phyloP scores from a whole-genome alignment of 2,329 filamentous ascomycete species.

The Calonectria pseudoreteaudii region DNA sequence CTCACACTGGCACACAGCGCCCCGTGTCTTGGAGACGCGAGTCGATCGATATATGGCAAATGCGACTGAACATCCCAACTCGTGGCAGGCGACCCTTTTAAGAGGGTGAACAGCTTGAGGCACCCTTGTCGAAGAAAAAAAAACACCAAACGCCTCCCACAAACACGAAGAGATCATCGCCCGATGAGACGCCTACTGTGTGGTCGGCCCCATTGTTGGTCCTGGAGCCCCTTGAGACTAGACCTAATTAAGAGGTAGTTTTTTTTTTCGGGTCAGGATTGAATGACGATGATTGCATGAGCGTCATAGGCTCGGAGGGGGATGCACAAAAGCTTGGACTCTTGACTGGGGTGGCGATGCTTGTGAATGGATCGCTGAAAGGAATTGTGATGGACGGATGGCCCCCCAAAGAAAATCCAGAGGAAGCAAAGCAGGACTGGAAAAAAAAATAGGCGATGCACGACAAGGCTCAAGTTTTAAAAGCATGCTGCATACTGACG shows the following conservation, averaged over 20 bases:
- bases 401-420: background rate
- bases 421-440: background rate
- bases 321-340: background rate
- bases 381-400: background rate
- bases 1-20: background rate
- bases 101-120: background rate
- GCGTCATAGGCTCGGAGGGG: constrained; percentile 1
- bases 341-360: background rate
- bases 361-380: background rate
- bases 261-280: background rate
- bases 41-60: background rate
- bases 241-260: background rate
- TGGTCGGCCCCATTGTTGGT: constrained; percentile 3
- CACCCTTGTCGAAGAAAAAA: background rate
- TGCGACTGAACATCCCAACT: background rate
- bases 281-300: constrained; percentile 4
- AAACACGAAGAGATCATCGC: constrained; percentile 4
- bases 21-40: background rate
- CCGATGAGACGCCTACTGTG: constrained; percentile 7
- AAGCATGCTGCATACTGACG: background rate
- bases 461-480: background rate
- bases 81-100: background rate
- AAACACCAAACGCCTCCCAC: background rate
- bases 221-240: background rate
- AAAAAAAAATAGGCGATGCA: background rate